Evolutionary conservation across 176 grass and related monocot genomes (phyloP).

Genomic region (Secale cereale): DNA sequence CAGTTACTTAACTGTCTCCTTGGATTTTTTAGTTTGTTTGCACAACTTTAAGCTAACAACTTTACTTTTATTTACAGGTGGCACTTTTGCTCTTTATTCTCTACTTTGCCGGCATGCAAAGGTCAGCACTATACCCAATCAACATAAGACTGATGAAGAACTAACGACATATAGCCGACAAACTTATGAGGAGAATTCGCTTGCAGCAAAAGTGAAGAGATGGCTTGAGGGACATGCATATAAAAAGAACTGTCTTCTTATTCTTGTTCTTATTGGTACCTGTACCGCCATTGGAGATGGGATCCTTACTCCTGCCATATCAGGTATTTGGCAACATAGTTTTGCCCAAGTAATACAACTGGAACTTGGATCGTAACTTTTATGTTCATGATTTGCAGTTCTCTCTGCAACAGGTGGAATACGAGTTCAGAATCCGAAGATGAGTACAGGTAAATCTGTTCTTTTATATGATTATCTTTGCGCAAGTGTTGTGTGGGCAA

Average conservation of each 20-base stretch:
- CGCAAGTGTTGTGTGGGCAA: slow-evolving; percentile 6
- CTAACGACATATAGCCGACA: slow-evolving; percentile 81
- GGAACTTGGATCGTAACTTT: slow-evolving; percentile 20
- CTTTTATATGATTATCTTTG: slow-evolving; percentile 14
- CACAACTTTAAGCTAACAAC: slow-evolving; percentile 6
- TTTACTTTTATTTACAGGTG: slow-evolving; percentile 45
- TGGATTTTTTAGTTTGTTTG: slow-evolving; percentile 8
- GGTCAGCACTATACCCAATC: slow-evolving; percentile 86
- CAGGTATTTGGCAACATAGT: slow-evolving; percentile 45
- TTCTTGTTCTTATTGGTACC: slow-evolving; percentile 76
- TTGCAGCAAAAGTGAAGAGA: slow-evolving; percentile 77
- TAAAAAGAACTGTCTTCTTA: slow-evolving; percentile 72
- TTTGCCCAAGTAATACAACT: not conserved
- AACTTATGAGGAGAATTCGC: slow-evolving; percentile 82
- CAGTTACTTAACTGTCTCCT: not conserved
- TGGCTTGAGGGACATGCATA: slow-evolving; percentile 61
- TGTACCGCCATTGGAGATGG: slow-evolving; percentile 87
- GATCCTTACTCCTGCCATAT: slow-evolving; percentile 82
- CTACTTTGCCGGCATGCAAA: slow-evolving; percentile 85
- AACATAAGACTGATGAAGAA: slow-evolving; percentile 88
- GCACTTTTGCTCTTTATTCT: slow-evolving; percentile 93
- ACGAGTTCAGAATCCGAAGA: slow-evolving; percentile 71
- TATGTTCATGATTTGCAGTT: slow-evolving; percentile 50
- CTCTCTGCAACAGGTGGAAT: slow-evolving; percentile 88
- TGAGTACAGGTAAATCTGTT: slow-evolving; percentile 64